Base-by-base conservation (phyloP, 352 stramenopile species). In the Pythium volutum region DNA sequence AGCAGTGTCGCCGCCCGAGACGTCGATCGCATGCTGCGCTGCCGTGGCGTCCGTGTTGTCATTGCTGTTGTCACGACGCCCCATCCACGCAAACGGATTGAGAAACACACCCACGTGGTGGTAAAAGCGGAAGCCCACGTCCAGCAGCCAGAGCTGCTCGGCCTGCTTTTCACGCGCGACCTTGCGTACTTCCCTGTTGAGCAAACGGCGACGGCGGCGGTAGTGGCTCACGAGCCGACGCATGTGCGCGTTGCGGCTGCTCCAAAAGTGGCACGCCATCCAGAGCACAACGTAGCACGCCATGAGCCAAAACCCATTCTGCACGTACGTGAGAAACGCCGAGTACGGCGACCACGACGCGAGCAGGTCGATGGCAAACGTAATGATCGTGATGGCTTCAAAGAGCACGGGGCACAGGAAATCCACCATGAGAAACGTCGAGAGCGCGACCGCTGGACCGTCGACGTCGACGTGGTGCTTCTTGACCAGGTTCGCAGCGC, bases 151-250 rank as follows among this genome's bases (percentile, higher is more conserved):
- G 59, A 95, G 69, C 52, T 91, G 79, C 67, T 95, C 85, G 12
- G 85, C 76, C 10, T 84, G 80, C 65, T 90, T 90, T 48, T 95
- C 82, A 45, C 81, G 81, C 58, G 91, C 81, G 67, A 91, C 91
- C 6, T 79, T 69, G 34, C 78, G 58, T 48, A 95, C 61, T 39
- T 79, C 69, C 45, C 82, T 79, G 56, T 90, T 77, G 61, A 93
- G 78, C 22, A 87, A 79, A 42, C 86, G 86, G 26, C 84, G 81
- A 15, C 81, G 76, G 23, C 86, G 82, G 34, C 85, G 77, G 54
- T 95, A 93, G 62, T 92, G 92, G 67, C 81, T 91, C 38, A 95
- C 86, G 61, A 93, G 89, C 70, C 91, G 79, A 46, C 86, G 85
- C 86, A 95, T 95, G 42, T 91, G 88, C 36, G 74, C 76, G 64